Evolutionary conservation across 1,139 yeast species (phyloP).

Genomic region (Arxiozyma bovina): DNA sequence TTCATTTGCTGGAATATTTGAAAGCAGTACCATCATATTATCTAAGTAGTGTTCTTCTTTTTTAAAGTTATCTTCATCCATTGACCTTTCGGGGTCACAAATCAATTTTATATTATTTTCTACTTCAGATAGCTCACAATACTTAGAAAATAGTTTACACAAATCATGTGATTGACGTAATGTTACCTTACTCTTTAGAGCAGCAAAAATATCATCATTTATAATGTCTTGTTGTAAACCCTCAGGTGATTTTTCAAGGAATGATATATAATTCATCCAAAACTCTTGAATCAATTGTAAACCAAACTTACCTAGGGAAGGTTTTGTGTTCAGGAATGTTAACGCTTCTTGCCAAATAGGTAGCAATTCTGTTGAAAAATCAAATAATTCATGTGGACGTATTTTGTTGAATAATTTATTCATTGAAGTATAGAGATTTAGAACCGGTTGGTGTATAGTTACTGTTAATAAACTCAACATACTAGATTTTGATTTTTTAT

Average conservation of each 20-base stretch:
- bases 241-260: slow-evolving; percentile 8
- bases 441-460: slow-evolving; percentile 48
- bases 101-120: slow-evolving; percentile 8
- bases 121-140: not conserved
- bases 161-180: slow-evolving; percentile 11
- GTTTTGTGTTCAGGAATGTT: slow-evolving; percentile 16
- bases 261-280: slow-evolving; percentile 20
- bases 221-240: slow-evolving; percentile 1
- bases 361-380: slow-evolving; percentile 18
- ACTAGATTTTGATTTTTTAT: slow-evolving; percentile 38
- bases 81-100: slow-evolving; percentile 3
- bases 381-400: slow-evolving; percentile 10
- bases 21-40: slow-evolving; percentile 11
- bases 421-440: slow-evolving; percentile 38
- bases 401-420: slow-evolving; percentile 14
- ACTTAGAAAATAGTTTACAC: slow-evolving; percentile 7
- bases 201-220: slow-evolving; percentile 9
- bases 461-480: slow-evolving; percentile 40
- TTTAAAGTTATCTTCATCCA: not conserved
- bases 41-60: slow-evolving; percentile 4
- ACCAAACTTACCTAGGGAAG: slow-evolving; percentile 21
- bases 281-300: slow-evolving; percentile 17
- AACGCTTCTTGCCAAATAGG: slow-evolving; percentile 21
- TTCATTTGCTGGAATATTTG: slow-evolving; percentile 9
- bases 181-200: slow-evolving; percentile 12